phyloP scores from a whole-genome alignment of 768 basidiomycete species.

The Xerocomus spinulosus region DNA sequence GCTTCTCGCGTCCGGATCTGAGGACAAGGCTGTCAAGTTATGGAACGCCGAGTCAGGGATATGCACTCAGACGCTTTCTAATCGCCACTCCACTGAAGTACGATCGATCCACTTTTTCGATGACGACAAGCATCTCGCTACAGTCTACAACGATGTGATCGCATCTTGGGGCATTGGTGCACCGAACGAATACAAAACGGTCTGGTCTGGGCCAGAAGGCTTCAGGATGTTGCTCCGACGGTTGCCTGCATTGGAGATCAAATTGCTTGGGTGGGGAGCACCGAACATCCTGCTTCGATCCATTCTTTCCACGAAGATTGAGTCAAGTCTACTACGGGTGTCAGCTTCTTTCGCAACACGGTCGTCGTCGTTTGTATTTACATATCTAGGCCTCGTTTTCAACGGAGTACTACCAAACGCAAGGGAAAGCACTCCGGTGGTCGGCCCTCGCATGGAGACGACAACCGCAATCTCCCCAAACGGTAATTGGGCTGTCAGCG shows the following conservation, averaged over 20 bases:
- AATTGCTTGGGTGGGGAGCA: neutral
- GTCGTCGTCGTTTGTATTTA: slow-evolving; percentile 7
- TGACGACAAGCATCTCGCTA: slow-evolving; percentile 6
- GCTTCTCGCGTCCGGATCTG: slow-evolving; percentile 21
- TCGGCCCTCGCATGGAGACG: neutral
- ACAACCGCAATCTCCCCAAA: slow-evolving; percentile 18
- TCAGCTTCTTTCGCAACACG: slow-evolving; percentile 1
- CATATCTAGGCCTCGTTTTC: neutral
- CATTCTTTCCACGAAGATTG: accelerated
- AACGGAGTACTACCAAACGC: neutral
- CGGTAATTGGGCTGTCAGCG: slow-evolving; percentile 9
- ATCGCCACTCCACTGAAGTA: slow-evolving; percentile 9
- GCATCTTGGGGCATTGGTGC: slow-evolving; percentile 9
- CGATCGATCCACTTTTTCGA: slow-evolving; percentile 15
- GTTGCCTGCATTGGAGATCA: slow-evolving; percentile 1
- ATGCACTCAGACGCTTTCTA: slow-evolving; percentile 10
- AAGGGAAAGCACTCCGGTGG: neutral
- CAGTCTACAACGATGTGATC: slow-evolving; percentile 4
- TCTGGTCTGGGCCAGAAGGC: slow-evolving; percentile 4
- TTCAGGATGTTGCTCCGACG: neutral
- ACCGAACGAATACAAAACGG: neutral
- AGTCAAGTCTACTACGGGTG: too few species aligned
- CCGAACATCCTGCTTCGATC: too few species aligned
- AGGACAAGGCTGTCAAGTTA: slow-evolving; percentile 22
- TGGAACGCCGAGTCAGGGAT: slow-evolving; percentile 19